A percentile compares a stretch with the other conserved stretches of the same genome.
Conservation (phyloP, 140 eudicot genomes). For the Oenanthe javanica region DNA sequence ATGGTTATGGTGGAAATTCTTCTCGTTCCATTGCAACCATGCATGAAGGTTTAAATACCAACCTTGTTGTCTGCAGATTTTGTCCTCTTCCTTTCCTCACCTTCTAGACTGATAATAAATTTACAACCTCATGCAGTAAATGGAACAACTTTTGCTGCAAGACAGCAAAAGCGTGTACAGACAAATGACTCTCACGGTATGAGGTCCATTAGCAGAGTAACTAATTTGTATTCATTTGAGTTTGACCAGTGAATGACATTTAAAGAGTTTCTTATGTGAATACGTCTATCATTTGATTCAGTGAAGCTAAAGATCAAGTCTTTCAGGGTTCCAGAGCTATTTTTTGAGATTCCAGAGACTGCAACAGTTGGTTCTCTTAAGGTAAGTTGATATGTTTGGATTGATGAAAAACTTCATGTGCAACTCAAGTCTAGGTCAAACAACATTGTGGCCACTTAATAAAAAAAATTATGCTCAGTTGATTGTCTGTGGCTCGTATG, state of each 20-base stretch:
- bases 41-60: conserved; percentile 50
- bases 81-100: neutral
- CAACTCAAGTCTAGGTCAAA: too few relatives aligned
- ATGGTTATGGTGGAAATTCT: conserved; percentile 28
- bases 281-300: conserved; percentile 42
- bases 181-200: conserved; percentile 65
- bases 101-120: conserved; percentile 1
- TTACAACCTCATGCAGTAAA: conserved; percentile 28
- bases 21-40: conserved; percentile 26
- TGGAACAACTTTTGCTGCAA: conserved; percentile 30
- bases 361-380: conserved; percentile 84
- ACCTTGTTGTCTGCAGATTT: neutral
- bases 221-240: conserved; percentile 8
- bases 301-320: conserved; percentile 96
- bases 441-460: too few relatives aligned
- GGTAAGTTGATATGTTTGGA: conserved; percentile 31
- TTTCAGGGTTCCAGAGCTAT: conserved; percentile 86
- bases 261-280: conserved; percentile 22
- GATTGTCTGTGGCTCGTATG: too few relatives aligned
- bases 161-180: conserved; percentile 42
- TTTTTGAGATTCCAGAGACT: conserved; percentile 83
- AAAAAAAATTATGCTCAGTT: too few relatives aligned
- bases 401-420: neutral
- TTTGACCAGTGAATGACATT: conserved; percentile 3
- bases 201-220: conserved; percentile 15